These are phyloP conservation scores for Echinochloa phyllopogon DNA, from an alignment of 176 grass and related monocot genomes.

Conservation along the genomic window DNA sequence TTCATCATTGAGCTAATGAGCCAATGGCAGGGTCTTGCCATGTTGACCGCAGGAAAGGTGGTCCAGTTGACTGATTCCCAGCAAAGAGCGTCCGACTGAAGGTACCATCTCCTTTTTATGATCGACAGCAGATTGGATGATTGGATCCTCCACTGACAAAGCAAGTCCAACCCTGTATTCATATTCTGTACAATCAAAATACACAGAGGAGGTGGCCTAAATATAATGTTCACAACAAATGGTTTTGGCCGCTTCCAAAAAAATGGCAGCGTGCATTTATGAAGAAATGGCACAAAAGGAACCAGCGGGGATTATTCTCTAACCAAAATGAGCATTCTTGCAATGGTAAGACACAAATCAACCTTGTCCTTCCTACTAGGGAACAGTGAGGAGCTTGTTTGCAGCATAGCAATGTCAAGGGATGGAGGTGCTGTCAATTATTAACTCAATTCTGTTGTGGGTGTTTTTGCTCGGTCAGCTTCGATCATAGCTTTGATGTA, in stretches of 20 bases:
- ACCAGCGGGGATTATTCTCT: background rate
- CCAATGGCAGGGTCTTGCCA: background rate
- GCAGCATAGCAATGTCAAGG: slow-evolving; percentile 35
- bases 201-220: background rate
- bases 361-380: slow-evolving; percentile 17
- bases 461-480: slow-evolving; percentile 61
- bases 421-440: slow-evolving; percentile 12
- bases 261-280: no score
- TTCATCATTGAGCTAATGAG: background rate
- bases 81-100: background rate
- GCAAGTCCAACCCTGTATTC: background rate
- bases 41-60: slow-evolving; percentile 13
- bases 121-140: background rate
- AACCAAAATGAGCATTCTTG: background rate
- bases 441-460: slow-evolving; percentile 24
- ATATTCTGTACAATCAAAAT: slow-evolving; percentile 30
- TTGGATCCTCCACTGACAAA: slow-evolving; percentile 4
- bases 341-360: background rate
- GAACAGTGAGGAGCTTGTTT: slow-evolving; percentile 36
- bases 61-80: background rate
- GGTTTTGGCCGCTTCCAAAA: no score
- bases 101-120: slow-evolving; percentile 4
- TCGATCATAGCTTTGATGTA: slow-evolving; percentile 98
- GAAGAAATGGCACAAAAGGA: background rate
- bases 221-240: slow-evolving; percentile 19